Base-by-base conservation (phyloP, 129 eudicot genomes). In the Cynara cardunculus region DNA sequence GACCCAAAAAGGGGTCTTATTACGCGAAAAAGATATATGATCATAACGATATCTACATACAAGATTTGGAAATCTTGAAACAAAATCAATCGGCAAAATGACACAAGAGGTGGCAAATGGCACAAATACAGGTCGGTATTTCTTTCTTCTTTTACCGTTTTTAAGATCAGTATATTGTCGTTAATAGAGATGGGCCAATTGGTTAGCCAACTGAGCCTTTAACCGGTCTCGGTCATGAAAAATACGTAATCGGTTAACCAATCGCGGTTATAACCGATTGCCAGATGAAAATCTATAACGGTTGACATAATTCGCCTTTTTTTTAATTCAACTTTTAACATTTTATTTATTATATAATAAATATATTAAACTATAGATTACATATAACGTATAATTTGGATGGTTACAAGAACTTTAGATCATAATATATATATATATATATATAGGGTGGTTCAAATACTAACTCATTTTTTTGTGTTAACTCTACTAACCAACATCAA, bases 101-200 rank as follows among this genome's bases (percentile, higher is more conserved):
- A 71, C 83, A 35, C 78, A 72, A 72, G 78, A 80, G 71, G 64
- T 31, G 9, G 78, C 22, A 25, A 18, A 32, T 72, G 83, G n/a
- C 72, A 61, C 26, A 69, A 49, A 70, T 32, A 32, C 39, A 26
- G 83, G 83, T 80, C 34, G 10, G 62, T 61, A 13, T 67, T 14
- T 62, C 0, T 21, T 32, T 16, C 25, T 28, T 22, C 32, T 49
- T 16, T 53, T 19, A 18, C 5, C 8, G 22, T 21, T 56, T 56
- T 56, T 56, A 5, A 56, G 65, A n/a, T 56, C 8, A 19, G 10
- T 56, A 56, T 56, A 49, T 56, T 56, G 24, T 18, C 10, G 65
- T n/a, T 56, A 18, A 5, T 5, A 1, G 25, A 5, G 24, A n/a
- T 56, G 24, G 24, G 65, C 7, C 1, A n/a, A n/a, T 1, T 5